Conservation (phyloP, 305 asterid genomes). For the Lippia alba region DNA sequence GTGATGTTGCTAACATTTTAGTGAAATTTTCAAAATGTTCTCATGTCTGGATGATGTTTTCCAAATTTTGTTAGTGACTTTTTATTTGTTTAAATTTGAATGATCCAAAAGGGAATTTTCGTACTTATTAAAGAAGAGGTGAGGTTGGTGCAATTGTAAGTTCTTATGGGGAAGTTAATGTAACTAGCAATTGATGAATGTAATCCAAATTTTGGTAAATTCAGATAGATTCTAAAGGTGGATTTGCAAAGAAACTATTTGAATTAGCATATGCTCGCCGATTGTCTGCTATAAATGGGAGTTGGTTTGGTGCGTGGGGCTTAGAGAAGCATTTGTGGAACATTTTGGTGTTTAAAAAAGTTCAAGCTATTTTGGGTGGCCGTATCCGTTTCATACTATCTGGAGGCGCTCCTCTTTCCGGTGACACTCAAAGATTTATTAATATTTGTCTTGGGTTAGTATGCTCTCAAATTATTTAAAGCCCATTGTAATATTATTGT, state of each 20-base stretch:
- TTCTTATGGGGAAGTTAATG: background rate
- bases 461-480: background rate
- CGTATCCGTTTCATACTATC: constrained; percentile 88
- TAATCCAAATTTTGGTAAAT: constrained; percentile 35
- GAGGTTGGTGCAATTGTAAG: background rate
- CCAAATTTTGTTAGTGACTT: background rate
- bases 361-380: constrained; percentile 95
- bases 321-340: constrained; percentile 85
- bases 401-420: constrained; percentile 99
- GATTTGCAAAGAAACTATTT: constrained; percentile 80
- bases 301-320: constrained; percentile 99
- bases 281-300: constrained; percentile 83
- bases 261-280: constrained; percentile 89
- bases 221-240: constrained; percentile 91
- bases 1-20: too few species aligned
- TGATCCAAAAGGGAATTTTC: background rate
- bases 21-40: background rate
- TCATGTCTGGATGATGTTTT: background rate
- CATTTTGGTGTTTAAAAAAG: constrained; percentile 81
- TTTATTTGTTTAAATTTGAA: too few species aligned
- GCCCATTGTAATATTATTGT: background rate
- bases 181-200: constrained; percentile 6
- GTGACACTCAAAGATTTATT: constrained; percentile 95
- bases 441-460: constrained; percentile 96
- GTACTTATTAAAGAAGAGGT: background rate